phyloP scores from a whole-genome alignment of 306 rosid species.

The Ceratonia siliqua region DNA sequence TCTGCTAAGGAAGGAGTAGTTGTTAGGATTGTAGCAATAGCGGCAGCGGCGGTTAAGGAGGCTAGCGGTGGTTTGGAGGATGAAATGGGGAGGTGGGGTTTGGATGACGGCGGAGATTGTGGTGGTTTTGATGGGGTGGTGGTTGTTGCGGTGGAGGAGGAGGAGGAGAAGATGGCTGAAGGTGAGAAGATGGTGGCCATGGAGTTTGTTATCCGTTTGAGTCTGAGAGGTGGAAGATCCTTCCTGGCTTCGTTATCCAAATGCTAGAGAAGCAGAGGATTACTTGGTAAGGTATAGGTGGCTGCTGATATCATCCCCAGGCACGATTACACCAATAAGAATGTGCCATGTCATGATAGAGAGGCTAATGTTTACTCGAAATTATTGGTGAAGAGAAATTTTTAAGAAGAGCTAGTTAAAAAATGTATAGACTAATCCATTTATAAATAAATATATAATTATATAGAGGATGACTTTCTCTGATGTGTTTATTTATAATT shows the following conservation, averaged over 20 bases:
- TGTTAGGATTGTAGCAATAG: constrained; percentile 54
- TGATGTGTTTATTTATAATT: too few relatives aligned
- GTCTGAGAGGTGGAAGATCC: too few relatives aligned
- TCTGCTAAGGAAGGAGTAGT: constrained; percentile 54
- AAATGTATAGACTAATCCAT: too few relatives aligned
- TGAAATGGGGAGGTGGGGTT: constrained; percentile 35
- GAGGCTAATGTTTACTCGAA: too few relatives aligned
- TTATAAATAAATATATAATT: too few relatives aligned
- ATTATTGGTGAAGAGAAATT: too few relatives aligned
- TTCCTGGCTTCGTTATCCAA: background rate
- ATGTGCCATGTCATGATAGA: background rate
- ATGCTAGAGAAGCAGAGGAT: background rate
- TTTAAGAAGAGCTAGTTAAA: too few relatives aligned
- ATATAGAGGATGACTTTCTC: too few relatives aligned
- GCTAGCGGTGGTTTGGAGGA: constrained; percentile 45
- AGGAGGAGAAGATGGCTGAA: constrained; percentile 47
- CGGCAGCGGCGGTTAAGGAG: constrained; percentile 54
- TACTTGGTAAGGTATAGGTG: background rate
- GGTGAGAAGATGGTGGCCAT: constrained; percentile 69
- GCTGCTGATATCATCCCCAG: background rate
- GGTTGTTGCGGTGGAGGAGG: constrained; percentile 30
- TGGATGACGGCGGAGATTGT: constrained; percentile 27
- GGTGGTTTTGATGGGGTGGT: constrained; percentile 44
- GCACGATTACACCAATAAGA: background rate
- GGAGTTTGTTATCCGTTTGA: too few relatives aligned